phyloP scores from a whole-genome alignment of 2,329 filamentous ascomycete species.

The Hirsutella minnesotensis region DNA sequence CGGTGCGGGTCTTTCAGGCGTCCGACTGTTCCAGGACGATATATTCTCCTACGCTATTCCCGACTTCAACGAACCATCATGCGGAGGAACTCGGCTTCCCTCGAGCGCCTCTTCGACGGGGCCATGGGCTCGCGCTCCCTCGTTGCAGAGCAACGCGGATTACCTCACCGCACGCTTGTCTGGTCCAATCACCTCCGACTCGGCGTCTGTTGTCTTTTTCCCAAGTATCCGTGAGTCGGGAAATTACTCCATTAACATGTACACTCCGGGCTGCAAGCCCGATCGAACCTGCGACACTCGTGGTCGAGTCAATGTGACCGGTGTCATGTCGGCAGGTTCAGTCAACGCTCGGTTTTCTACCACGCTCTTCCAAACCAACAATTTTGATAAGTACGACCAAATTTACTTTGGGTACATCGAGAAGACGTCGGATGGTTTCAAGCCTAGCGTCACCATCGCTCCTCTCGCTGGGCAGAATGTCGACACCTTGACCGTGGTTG shows the following conservation, averaged over 20 bases:
- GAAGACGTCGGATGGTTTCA: conserved; percentile 58
- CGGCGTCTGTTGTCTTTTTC: conserved; percentile 61
- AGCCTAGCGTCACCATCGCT: conserved; percentile 66
- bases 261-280: conserved; percentile 79
- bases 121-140: conserved; percentile 59
- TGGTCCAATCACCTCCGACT: conserved; percentile 40
- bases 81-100: conserved; percentile 47
- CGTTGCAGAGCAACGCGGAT: conserved; percentile 56
- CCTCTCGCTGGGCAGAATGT: conserved; percentile 53
- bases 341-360: conserved; percentile 39
- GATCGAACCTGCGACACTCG: conserved; percentile 66
- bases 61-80: conserved; percentile 79
- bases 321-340: conserved; percentile 46
- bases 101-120: conserved; percentile 61
- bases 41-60: conserved; percentile 78
- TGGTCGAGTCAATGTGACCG: conserved; percentile 74
- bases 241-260: conserved; percentile 83
- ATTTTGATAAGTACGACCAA: conserved; percentile 92
- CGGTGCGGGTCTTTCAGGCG: conserved; percentile 74
- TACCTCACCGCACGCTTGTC: conserved; percentile 63
- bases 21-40: conserved; percentile 78
- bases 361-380: conserved; percentile 77
- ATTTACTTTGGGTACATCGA: conserved; percentile 82
- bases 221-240: conserved; percentile 82
- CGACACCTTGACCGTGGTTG: conserved; percentile 65